Percentiles rank a stretch among this genome's conserved stretches.
These are phyloP conservation scores for Pichia cactophila DNA, from an alignment of 1,139 yeast species.

Conservation along the genomic window DNA sequence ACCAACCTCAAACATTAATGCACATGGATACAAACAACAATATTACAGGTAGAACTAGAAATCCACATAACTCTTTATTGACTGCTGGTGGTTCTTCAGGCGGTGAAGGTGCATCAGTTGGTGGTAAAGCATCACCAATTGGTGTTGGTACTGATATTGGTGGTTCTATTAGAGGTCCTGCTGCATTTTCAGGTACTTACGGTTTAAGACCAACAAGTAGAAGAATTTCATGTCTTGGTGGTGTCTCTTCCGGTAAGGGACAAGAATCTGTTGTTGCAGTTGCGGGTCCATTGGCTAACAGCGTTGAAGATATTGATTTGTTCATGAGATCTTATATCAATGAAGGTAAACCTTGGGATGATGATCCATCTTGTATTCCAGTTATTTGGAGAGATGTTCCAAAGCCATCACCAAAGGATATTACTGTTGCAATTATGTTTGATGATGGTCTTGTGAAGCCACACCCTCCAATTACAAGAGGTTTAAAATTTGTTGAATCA, in stretches of 20 bases:
- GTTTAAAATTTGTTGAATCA: constrained; percentile 34
- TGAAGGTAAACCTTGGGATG: constrained; percentile 55
- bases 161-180: constrained; percentile 71
- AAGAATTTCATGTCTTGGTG: constrained; percentile 47
- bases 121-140: constrained; percentile 54
- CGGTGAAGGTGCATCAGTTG: constrained; percentile 68
- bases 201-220: constrained; percentile 66
- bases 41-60: constrained; percentile 44
- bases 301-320: constrained; percentile 55
- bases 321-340: constrained; percentile 55
- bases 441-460: constrained; percentile 45
- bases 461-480: constrained; percentile 51
- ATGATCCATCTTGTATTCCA: constrained; percentile 44
- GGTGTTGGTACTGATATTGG: constrained; percentile 79
- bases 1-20: constrained; percentile 52
- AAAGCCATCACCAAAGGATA: constrained; percentile 35
- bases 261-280: constrained; percentile 55
- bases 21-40: constrained; percentile 45
- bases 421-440: constrained; percentile 37
- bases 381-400: constrained; percentile 50
- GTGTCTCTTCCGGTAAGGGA: constrained; percentile 47
- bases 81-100: constrained; percentile 69
- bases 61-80: constrained; percentile 44
- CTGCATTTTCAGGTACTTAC: constrained; percentile 59
- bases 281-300: constrained; percentile 56